These are phyloP conservation scores for Naganishia sp. DNA, from an alignment of 1,284 basidiomycete genomes.

Conservation along the genomic window DNA sequence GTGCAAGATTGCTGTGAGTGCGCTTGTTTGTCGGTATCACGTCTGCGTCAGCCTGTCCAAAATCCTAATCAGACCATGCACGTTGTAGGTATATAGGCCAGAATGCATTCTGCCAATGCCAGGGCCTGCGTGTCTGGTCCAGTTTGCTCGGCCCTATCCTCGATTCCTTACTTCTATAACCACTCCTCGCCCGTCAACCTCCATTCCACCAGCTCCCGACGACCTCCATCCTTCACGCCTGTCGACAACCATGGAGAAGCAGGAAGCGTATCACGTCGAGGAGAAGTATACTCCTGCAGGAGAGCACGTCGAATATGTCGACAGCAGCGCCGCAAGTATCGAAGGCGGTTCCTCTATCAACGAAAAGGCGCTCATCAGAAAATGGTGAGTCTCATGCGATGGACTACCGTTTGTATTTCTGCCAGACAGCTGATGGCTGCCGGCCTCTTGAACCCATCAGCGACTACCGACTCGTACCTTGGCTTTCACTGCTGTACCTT, in stretches of 20 bases:
- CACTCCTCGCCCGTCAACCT: too few relatives aligned
- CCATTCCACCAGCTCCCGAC: too few relatives aligned
- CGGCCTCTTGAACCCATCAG: neutral
- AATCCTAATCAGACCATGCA: neutral
- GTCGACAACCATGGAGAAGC: constrained; percentile 16
- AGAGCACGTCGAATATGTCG: constrained; percentile 27
- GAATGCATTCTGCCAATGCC: too few relatives aligned
- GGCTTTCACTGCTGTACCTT: constrained; percentile 63
- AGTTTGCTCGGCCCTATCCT: too few relatives aligned
- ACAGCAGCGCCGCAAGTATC: constrained; percentile 13
- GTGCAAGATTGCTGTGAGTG: too few relatives aligned
- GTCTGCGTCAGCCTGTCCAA: neutral
- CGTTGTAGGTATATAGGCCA: too few relatives aligned
- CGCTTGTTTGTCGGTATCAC: too few relatives aligned
- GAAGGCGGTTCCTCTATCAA: constrained; percentile 27
- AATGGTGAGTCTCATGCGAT: constrained; percentile 16
- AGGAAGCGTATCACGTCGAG: constrained; percentile 15
- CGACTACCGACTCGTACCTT: constrained; percentile 41
- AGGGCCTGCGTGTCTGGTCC: too few relatives aligned
- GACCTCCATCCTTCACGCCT: neutral
- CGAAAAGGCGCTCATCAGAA: constrained; percentile 29
- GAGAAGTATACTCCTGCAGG: constrained; percentile 18
- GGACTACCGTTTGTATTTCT: too few relatives aligned
- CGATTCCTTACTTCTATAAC: too few relatives aligned
- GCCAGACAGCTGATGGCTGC: too few relatives aligned